Evolutionary conservation across 2,329 filamentous ascomycete species (phyloP).

Genomic region (Trichoderma sp.): DNA sequence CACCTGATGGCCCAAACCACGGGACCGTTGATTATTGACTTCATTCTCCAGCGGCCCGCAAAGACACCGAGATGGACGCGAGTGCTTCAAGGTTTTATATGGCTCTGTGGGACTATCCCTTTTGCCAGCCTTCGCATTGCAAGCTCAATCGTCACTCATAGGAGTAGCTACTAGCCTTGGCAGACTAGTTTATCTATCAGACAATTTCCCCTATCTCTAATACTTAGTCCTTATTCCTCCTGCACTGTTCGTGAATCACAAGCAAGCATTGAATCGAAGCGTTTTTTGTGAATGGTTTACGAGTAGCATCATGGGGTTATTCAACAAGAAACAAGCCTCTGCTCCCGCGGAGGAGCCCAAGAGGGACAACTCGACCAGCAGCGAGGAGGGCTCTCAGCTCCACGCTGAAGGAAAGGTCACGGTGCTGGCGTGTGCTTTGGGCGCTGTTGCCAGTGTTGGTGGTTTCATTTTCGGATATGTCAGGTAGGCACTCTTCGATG

Average conservation of each 20-base stretch:
- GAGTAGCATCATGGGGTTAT: conserved; percentile 16
- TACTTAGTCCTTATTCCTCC: neutral
- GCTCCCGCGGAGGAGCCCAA: conserved; percentile 12
- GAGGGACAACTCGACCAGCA: conserved; percentile 11
- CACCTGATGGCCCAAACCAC: conserved; percentile 15
- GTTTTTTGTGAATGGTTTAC: conserved; percentile 4
- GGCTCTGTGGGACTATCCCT: conserved; percentile 15
- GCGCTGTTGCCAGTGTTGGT: conserved; percentile 20
- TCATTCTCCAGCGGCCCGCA: conserved; percentile 22
- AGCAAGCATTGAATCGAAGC: neutral
- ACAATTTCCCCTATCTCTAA: conserved; percentile 1
- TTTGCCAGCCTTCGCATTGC: conserved; percentile 2
- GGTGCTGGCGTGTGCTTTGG: conserved; percentile 16
- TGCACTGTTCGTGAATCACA: neutral
- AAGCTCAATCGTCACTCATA: neutral
- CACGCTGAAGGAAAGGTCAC: conserved; percentile 10
- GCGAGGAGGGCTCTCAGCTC: neutral
- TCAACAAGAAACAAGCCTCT: conserved; percentile 5
- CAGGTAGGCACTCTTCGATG: conserved; percentile 1
- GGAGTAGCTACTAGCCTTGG: conserved; percentile 7
- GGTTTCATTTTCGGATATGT: conserved; percentile 26
- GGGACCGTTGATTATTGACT: conserved; percentile 3
- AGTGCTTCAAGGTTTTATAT: conserved; percentile 19
- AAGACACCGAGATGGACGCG: conserved; percentile 27
- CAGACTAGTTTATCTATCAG: conserved; percentile 21